phyloP scores from a whole-genome alignment of 192 early-diverging fungal genomes.

The Pilobolus umbonatus region DNA sequence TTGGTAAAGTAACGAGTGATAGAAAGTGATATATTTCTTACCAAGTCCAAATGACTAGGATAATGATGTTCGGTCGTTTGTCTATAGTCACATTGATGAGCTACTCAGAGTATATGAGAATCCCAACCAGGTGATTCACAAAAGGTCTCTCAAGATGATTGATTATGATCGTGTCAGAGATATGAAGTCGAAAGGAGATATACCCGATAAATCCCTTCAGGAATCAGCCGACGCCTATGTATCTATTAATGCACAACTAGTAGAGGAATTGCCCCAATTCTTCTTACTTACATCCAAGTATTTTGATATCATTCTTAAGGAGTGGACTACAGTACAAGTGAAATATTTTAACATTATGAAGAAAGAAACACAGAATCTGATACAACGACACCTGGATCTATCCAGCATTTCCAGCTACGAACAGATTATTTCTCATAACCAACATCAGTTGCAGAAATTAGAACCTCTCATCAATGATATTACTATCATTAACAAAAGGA shows the following conservation, averaged over 20 bases:
- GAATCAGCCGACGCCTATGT: conserved; percentile 65
- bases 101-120: conserved; percentile 51
- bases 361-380: conserved; percentile 17
- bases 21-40: neutral
- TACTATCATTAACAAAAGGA: conserved; percentile 1
- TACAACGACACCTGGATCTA: conserved; percentile 5
- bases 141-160: conserved; percentile 67
- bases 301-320: conserved; percentile 53
- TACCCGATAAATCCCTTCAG: conserved; percentile 60
- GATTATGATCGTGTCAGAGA: conserved; percentile 67
- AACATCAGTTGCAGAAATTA: neutral
- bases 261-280: conserved; percentile 69
- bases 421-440: neutral
- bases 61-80: conserved; percentile 6
- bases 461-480: neutral
- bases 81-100: conserved; percentile 33
- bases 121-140: conserved; percentile 67
- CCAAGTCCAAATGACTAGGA: conserved; percentile 11
- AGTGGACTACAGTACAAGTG: conserved; percentile 53
- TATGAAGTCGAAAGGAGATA: conserved; percentile 57
- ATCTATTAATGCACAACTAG: conserved; percentile 67
- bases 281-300: conserved; percentile 53
- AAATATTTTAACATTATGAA: conserved; percentile 47
- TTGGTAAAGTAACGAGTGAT: conserved; percentile 12
- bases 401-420: neutral